Evolutionary conservation across 768 basidiomycete species (phyloP), one percentile per base, ranked within the genome.

Genomic region (Phlebiopsis flavidoalba): DNA sequence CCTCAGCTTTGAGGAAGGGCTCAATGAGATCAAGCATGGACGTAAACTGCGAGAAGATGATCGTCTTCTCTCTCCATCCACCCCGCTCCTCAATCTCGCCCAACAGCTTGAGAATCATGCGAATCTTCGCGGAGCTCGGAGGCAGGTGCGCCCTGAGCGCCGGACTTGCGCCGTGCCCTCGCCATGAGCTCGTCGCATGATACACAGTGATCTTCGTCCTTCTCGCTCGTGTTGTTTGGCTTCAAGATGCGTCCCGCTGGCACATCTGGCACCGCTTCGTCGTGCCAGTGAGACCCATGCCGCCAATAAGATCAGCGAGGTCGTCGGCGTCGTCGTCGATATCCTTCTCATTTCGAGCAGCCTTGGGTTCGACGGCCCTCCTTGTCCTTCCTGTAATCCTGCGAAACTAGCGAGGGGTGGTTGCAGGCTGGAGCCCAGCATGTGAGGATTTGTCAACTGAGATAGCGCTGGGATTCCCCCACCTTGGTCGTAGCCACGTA

Each of bases 1-100:
- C 84, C 12, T 80, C 76, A 2, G 83, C 80, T 31, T 76, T 77
- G 73, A 99, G 76, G 75, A 97, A 97, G 0, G 88, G 90, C 73
- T 95, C 85, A 49, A 97, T 80, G 59, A 98, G 70, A 71, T 95
- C 86, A 62, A 99, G 76, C 89, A 92, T 86, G 56, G 82, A 80
- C 0, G 96, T 98, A 63, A 93, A 93, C 69, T 97, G 95, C 0
- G 93, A 95, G 70, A 98, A 98, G 21, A 99, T 86, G 64, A 98
- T 98, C 0, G 95, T 96, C 81, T 98, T 99, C 62, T 76, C 73
- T 15, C 79, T 71, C 14, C 82, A 73, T 11, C 83, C 79, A n/a
- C 6, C 26, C 55, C 83, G 78, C 52, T 79, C 74, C 15, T 87
- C 82, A 56, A 94, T 85, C 17, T 85, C 80, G 11, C 75, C 66